phyloP scores from a whole-genome alignment of 106 monocot species.

The Dendrobium nobile region DNA sequence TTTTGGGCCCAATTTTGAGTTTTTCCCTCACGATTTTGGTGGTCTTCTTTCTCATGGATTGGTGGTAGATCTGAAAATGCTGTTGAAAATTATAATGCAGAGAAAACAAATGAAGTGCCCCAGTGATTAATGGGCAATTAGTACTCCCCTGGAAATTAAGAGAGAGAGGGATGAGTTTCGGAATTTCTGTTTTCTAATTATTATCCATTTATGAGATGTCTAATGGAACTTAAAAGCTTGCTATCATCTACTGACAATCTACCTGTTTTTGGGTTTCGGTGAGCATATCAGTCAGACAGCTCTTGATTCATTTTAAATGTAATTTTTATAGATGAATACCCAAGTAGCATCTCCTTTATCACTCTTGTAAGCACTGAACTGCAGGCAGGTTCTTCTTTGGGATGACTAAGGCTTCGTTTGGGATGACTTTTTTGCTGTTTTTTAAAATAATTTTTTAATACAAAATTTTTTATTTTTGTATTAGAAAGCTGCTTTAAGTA shows the following conservation, averaged over 20 bases:
- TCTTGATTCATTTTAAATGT: no score
- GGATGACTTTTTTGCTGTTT: no score
- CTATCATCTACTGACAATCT: background rate
- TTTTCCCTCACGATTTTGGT: conserved; percentile 66
- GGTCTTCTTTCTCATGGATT: conserved; percentile 11
- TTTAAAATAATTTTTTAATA: no score
- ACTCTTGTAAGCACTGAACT: no score
- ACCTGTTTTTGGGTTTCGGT: no score
- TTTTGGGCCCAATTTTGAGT: conserved; percentile 86
- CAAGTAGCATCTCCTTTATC: no score
- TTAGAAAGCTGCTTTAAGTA: no score
- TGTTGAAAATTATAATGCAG: conserved; percentile 56
- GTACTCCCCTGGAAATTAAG: background rate
- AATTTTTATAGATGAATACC: no score
- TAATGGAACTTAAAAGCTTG: background rate
- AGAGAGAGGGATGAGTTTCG: background rate
- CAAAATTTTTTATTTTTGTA: no score
- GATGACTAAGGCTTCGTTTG: no score
- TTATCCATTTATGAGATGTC: background rate
- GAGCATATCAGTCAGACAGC: no score
- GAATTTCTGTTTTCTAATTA: background rate
- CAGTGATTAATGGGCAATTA: background rate
- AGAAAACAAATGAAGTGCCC: conserved; percentile 14
- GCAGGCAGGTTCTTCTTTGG: no score
- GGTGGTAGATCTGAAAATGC: conserved; percentile 52